Evolutionary conservation across 2,329 filamentous ascomycete genomes (phyloP), one percentile per base, ranked within the genome.

Genomic region (Ophiobolus disseminans): DNA sequence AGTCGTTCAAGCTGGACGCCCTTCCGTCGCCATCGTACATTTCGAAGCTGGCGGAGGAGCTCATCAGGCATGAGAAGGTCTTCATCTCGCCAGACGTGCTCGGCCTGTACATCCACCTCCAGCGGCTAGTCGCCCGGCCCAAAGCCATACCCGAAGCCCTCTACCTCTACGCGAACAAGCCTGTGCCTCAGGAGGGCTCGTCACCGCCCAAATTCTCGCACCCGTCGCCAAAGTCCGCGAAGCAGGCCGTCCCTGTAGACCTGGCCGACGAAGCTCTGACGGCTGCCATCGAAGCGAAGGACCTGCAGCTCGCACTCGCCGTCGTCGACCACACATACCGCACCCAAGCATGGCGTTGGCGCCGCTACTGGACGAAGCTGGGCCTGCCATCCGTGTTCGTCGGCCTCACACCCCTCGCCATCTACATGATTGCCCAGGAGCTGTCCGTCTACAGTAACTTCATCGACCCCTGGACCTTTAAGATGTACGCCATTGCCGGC

Each of bases 161-260:
- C 66, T 78, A 86, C 46, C 80, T 97, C 43, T 97, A 93, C 70
- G 90, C 90, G 39, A 84, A 84, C 60, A 99, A 97, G 73, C 88
- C 90, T 8, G 78, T 86, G 54, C 89, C 91, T 2, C 75, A 81
- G 40, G 78, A 84, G 62, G 79, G 80, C 40, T 80, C 82, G 14
- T 82, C 81, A 13, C 81, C 65, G 6, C 66, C 67, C 19, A 70
- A 69, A 20, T 68, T 58, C 57, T 50, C 53, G 0, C 57, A 56
- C 0, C 84, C 83, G 32, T 89, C 88, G 32, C 87, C 91, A 13
- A 86, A 87, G 54, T 81, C 83, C 36, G 80, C 86, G 35, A 81
- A 85, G 45, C 87, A 86, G 65, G 91, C 91, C 9, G 83, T 97
- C 21, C 85, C 90, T 13, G 68, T 81, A n/a, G 76, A 80, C 3